Evolutionary conservation across 2,329 filamentous ascomycete species (phyloP), one percentile per base, ranked within the genome.

Genomic region (Colletotrichum sp.): DNA sequence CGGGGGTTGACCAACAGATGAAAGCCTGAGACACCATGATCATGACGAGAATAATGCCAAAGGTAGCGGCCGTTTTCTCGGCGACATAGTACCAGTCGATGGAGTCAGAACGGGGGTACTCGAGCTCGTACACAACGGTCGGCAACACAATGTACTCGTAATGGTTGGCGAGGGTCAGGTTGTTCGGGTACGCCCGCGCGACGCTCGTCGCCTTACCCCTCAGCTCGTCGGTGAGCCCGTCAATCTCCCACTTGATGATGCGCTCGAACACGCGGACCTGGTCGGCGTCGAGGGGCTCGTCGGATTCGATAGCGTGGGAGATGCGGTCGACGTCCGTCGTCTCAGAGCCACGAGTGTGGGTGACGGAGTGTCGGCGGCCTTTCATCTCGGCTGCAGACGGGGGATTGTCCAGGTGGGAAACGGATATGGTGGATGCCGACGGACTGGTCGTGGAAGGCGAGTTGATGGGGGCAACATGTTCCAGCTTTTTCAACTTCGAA

Each of bases 41-140:
- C 94, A 96, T 96, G 76, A 95, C 91, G 79, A 93, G 92, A 52
- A 96, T 90, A 71, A 94, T 88, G 8, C 94, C 94, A 74, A 96
- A 90, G 18, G 92, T 93, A 3, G 94, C 94, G 1, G 88, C 87
- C 2, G 89, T 85, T 82, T 96, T 96, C 82, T 96, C 94, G 8
- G 89, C 88, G 5, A 95, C 93, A 80, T 96, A 96, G 78, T 86
- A 87, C 94, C 94, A 95, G 83, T 94, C 92, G 77, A 95, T 93
- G 6, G 83, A 86, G 21, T 94, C 90, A 7, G 88, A 87, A 58
- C 93, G 90, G 3, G 94, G 94, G 79, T 96, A 96, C 79, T 94
- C 92, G 59, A 94, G 89, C 81, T 96, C 94, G 82, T 96, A 96
- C 16, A 96, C 93, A 6, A 96, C 85, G 1, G 94, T 96, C 5